phyloP scores from a whole-genome alignment of 2,329 filamentous ascomycete genomes.

The Penicillium sumatraense region DNA sequence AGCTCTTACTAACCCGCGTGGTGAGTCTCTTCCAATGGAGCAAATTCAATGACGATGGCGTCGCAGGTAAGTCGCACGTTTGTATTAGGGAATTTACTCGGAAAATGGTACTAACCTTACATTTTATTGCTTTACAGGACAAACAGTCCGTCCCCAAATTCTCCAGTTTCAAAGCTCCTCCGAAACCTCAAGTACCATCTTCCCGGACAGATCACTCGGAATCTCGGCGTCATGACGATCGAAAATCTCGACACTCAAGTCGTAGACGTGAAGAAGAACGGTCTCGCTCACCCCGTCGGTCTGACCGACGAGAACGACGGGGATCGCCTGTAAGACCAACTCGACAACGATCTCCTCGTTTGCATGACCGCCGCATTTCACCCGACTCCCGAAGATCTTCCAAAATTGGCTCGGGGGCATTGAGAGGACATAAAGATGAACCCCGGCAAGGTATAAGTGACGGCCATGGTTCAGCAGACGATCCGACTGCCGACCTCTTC shows the following conservation, averaged over 20 bases:
- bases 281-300: conserved; percentile 27
- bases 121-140: too few relatives aligned
- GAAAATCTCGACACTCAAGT: conserved; percentile 25
- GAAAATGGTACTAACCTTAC: background rate
- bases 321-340: conserved; percentile 13
- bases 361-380: conserved; percentile 3
- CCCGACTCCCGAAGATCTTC: background rate
- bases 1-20: too few relatives aligned
- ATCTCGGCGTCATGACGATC: conserved; percentile 25
- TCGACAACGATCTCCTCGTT: background rate
- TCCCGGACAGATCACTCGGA: conserved; percentile 22
- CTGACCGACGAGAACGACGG: conserved; percentile 17
- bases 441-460: background rate
- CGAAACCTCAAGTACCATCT: conserved; percentile 25
- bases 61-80: conserved; percentile 36
- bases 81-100: background rate
- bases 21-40: background rate
- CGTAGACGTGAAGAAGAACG: conserved; percentile 24
- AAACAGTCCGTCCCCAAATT: conserved; percentile 68
- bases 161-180: conserved; percentile 70
- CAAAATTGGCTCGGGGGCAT: too few relatives aligned
- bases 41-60: conserved; percentile 39
- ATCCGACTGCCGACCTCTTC: conserved; percentile 49
- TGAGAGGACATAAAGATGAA: background rate
- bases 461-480: background rate